phyloP scores from a whole-genome alignment of 225 moss, liverwort and hornwort genomes.

The Pseudisothecium myosuroides region DNA sequence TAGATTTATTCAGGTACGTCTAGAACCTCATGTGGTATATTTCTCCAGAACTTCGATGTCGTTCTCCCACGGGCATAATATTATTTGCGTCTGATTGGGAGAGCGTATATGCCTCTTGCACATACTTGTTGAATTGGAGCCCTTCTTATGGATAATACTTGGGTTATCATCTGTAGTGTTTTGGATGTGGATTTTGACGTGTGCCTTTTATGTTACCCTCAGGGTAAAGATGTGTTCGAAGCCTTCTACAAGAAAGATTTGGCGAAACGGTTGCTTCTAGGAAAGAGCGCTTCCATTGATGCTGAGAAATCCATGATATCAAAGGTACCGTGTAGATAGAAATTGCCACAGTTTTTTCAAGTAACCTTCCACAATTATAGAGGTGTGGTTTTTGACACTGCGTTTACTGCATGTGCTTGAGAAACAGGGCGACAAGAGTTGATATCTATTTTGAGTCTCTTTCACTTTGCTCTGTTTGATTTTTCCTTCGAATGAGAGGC shows the following conservation, averaged over 20 bases:
- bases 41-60: not conserved
- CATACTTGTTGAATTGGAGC: not conserved
- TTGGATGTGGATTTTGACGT: not conserved
- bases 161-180: not conserved
- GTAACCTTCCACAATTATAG: not conserved
- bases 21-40: not conserved
- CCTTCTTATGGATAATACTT: not conserved
- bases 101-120: not conserved
- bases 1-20: slow-evolving; percentile 84
- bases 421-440: not conserved
- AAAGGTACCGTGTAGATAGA: slow-evolving; percentile 40
- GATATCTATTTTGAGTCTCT: not conserved
- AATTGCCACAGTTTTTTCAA: not conserved
- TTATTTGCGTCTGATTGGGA: not conserved
- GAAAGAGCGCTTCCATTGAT: slow-evolving; percentile 99
- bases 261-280: slow-evolving; percentile 90
- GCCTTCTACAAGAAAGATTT: slow-evolving; percentile 98
- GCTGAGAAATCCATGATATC: slow-evolving; percentile 99
- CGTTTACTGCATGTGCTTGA: not conserved
- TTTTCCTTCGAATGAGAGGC: not conserved
- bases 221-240: slow-evolving; percentile 99
- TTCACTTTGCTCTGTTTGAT: not conserved
- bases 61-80: not conserved
- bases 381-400: not conserved
- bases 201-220: not conserved